phyloP scores from a whole-genome alignment of 768 basidiomycete genomes.

The Sarcomyxa edulis region DNA sequence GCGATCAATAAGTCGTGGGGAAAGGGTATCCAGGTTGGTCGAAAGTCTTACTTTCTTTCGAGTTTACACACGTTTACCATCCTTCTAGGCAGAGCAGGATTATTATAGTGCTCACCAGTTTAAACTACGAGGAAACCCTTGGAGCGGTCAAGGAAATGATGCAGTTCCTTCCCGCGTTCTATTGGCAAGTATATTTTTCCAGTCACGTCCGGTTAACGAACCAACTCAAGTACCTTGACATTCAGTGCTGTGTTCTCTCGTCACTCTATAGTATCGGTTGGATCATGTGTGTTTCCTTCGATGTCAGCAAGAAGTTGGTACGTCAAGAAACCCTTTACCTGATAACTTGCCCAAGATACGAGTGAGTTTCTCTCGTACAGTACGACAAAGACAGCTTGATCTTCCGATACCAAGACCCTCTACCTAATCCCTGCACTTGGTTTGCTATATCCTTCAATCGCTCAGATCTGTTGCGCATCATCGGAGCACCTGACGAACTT shows the following conservation, averaged over 20 bases:
- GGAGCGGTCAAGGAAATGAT: too few relatives aligned
- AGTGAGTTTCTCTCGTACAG: neutral
- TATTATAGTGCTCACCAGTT: too few relatives aligned
- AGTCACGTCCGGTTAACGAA: too few relatives aligned
- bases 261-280: conserved; percentile 2
- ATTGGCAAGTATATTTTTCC: too few relatives aligned
- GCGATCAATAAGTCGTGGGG: too few relatives aligned
- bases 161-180: too few relatives aligned
- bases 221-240: too few relatives aligned
- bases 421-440: conserved; percentile 2
- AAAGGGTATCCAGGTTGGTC: too few relatives aligned
- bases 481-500: conserved; percentile 3
- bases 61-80: too few relatives aligned
- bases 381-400: conserved; percentile 2
- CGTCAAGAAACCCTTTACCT: neutral
- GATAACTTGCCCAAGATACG: neutral
- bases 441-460: conserved; percentile 5
- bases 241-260: conserved; percentile 1
- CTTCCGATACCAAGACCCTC: conserved; percentile 3
- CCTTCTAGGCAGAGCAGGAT: too few relatives aligned
- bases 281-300: neutral
- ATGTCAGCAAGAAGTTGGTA: conserved; percentile 6
- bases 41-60: too few relatives aligned
- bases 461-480: conserved; percentile 1
- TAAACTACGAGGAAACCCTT: too few relatives aligned